Evolutionary conservation across 2,329 filamentous ascomycete genomes (phyloP).

Genomic region (Calonectria crousiana): DNA sequence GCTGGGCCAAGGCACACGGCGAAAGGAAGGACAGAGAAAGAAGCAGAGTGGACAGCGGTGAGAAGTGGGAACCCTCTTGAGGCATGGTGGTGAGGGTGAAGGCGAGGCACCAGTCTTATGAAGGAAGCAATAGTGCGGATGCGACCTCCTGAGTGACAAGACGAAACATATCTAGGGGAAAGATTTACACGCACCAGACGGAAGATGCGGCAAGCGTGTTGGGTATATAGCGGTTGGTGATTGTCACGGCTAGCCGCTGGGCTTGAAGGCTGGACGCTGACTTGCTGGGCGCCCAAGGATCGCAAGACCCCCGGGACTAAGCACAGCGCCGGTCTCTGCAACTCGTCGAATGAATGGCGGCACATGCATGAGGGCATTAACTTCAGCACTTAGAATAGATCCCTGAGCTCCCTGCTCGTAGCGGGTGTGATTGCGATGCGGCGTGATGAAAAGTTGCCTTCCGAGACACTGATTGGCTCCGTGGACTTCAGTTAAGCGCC

Average conservation of each 20-base stretch:
- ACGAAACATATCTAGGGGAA: constrained; percentile 65
- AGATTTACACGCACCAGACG: constrained; percentile 58
- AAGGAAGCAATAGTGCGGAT: constrained; percentile 49
- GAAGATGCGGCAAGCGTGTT: constrained; percentile 56
- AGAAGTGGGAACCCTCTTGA: constrained; percentile 40
- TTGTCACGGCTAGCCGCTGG: constrained; percentile 57
- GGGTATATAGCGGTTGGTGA: constrained; percentile 71
- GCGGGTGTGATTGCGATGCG: constrained; percentile 44
- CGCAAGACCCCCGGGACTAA: constrained; percentile 25
- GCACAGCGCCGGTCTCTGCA: constrained; percentile 28
- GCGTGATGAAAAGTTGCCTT: constrained; percentile 30
- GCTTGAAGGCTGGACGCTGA: constrained; percentile 54
- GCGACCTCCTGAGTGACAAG: constrained; percentile 58
- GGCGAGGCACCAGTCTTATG: constrained; percentile 46
- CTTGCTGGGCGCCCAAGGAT: constrained; percentile 50
- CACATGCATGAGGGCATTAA: constrained; percentile 52
- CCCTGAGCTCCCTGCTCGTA: constrained; percentile 46
- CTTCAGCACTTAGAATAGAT: constrained; percentile 50
- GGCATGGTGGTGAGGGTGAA: constrained; percentile 55
- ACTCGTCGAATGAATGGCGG: constrained; percentile 48
- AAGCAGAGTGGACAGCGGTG: constrained; percentile 46
- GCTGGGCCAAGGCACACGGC: constrained; percentile 46
- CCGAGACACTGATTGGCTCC: constrained; percentile 56
- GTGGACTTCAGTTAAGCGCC: constrained; percentile 54
- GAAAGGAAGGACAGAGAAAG: constrained; percentile 44